Conservation (phyloP, 2,329 filamentous ascomycete genomes). For the Phoma herbarum region DNA sequence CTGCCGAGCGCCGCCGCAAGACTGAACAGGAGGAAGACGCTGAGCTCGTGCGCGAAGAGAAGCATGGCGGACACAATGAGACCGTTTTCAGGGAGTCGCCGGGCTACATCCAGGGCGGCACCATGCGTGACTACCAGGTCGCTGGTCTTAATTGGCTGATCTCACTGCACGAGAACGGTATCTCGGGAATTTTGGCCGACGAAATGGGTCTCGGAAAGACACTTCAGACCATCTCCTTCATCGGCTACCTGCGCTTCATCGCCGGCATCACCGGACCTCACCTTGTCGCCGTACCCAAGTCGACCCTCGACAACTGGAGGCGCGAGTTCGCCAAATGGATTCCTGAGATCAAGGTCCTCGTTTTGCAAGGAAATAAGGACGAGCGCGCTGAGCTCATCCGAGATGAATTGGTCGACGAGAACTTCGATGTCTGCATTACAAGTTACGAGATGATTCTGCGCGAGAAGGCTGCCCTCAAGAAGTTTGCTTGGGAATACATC, state of each 20-base stretch:
- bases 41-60: slow-evolving; percentile 85
- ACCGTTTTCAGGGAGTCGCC: slow-evolving; percentile 90
- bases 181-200: slow-evolving; percentile 95
- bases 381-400: slow-evolving; percentile 89
- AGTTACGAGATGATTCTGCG: slow-evolving; percentile 99
- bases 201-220: slow-evolving; percentile 99
- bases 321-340: slow-evolving; percentile 95
- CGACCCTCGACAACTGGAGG: slow-evolving; percentile 98
- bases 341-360: slow-evolving; percentile 91
- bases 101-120: slow-evolving; percentile 80
- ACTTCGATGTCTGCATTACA: slow-evolving; percentile 97
- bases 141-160: slow-evolving; percentile 97
- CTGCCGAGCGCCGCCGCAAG: slow-evolving; percentile 78
- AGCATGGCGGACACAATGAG: slow-evolving; percentile 82
- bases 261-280: slow-evolving; percentile 91
- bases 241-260: slow-evolving; percentile 92
- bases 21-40: slow-evolving; percentile 99
- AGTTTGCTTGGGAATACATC: slow-evolving; percentile 99
- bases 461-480: slow-evolving; percentile 93
- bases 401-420: slow-evolving; percentile 88
- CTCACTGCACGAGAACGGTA: slow-evolving; percentile 97
- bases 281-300: slow-evolving; percentile 91
- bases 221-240: slow-evolving; percentile 93
- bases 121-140: slow-evolving; percentile 97
- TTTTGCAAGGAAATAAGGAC: slow-evolving; percentile 94